Percentiles rank a stretch among this genome's conserved stretches.
Evolutionary conservation across 2,329 filamentous ascomycete genomes (phyloP).

Genomic region (Pseudocercospora ulei): DNA sequence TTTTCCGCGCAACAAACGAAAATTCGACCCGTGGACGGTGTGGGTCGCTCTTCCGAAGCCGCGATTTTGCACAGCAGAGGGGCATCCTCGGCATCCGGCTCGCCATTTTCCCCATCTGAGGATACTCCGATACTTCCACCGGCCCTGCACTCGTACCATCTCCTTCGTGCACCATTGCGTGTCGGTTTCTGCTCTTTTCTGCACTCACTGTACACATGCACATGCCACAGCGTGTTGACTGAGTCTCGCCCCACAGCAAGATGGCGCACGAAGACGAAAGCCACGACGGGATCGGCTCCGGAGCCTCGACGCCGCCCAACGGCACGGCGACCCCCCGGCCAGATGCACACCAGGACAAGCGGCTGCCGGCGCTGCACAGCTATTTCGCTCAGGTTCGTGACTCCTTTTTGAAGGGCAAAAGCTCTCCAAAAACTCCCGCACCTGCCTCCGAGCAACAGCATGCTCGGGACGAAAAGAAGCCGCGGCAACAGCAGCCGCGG

Average conservation of each 20-base stretch:
- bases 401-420: constrained; percentile 45
- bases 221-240: constrained; percentile 23
- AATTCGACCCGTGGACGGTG: constrained; percentile 4
- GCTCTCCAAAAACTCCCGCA: constrained; percentile 30
- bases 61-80: constrained; percentile 6
- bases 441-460: constrained; percentile 23
- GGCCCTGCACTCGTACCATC: constrained; percentile 10
- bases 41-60: constrained; percentile 5
- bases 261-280: constrained; percentile 50
- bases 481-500: constrained; percentile 17
- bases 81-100: constrained; percentile 5
- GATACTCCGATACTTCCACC: constrained; percentile 11
- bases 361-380: constrained; percentile 87
- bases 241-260: constrained; percentile 27
- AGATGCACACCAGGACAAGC: constrained; percentile 77
- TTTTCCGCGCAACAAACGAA: constrained; percentile 11
- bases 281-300: constrained; percentile 66
- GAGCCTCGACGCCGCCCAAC: constrained; percentile 76
- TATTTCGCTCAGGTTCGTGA: constrained; percentile 99
- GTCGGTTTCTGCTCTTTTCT: constrained; percentile 16
- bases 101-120: constrained; percentile 12
- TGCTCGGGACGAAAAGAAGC: constrained; percentile 16
- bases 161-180: constrained; percentile 12
- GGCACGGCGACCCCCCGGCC: constrained; percentile 79
- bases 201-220: constrained; percentile 11